Base-by-base conservation (phyloP, 371 early-diverging fungal genomes). In the Lichtheimia hyalospora region DNA sequence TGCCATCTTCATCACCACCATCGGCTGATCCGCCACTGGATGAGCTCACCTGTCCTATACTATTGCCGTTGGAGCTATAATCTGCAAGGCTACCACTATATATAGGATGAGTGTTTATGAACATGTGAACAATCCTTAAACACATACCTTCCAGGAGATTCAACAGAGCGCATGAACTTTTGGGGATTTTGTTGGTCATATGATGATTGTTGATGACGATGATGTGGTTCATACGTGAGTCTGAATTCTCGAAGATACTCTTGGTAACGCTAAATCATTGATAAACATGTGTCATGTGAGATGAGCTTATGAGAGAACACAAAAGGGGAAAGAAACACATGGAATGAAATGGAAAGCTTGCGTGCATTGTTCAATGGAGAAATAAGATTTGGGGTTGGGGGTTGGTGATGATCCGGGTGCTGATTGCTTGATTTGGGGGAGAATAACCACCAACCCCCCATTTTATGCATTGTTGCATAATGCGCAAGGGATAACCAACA, bases 211-310 rank as follows among this genome's bases (percentile, higher is more conserved):
- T 63, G n/a, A 46, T 34, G 34, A 34, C 34, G 34, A 34, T 21
- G 46, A 46, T 43, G 12, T 18, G 66, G 58, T 16, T 66, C 77
- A 71, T 84, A 73, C 16, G 73, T 75, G 7, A 57, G 49, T 21
- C 70, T 71, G 44, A 79, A 82, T 8, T 79, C 80, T 24, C 60
- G 64, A 14, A 80, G 20, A 24, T 81, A 81, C 48, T 73, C 70
- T 60, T 81, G 77, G 51, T 81, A 77, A 6, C 60, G 57, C 60
- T 60, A 25, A n/a, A 50, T 46, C 0, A 14, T 46, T n/a, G 46
- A 46, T 16, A 46, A 18, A 16, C 18, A 44, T 5, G 21, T 5
- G 18, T 18, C 21, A 46, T 46, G n/a, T n/a, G 46, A 46, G 46
- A 46, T 18, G 21, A 46, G 46, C 18, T n/a, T n/a, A 46, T 46